These are phyloP conservation scores for Bretschneidera sinensis DNA, from an alignment of 345 rosid genomes.

Conservation along the genomic window DNA sequence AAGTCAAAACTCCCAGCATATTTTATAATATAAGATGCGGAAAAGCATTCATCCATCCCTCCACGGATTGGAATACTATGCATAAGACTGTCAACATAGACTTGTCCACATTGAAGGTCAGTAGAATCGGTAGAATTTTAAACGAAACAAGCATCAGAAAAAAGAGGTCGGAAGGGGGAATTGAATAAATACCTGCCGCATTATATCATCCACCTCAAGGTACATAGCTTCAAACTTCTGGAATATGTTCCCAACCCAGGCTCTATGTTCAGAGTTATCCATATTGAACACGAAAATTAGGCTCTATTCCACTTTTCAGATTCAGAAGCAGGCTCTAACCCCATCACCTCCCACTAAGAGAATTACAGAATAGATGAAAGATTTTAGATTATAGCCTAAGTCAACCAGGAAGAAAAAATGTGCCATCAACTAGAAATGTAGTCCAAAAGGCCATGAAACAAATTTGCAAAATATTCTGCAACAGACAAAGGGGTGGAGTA, in stretches of 20 bases:
- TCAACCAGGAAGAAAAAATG: not conserved
- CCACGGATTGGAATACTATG: no score
- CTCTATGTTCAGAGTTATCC: slow-evolving; percentile 14
- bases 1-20: no score
- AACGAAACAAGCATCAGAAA: not conserved
- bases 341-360: slow-evolving; percentile 1
- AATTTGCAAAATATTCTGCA: no score
- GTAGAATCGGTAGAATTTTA: no score
- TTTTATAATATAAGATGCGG: no score
- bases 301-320: not conserved
- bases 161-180: no score
- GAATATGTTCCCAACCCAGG: slow-evolving; percentile 27
- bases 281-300: slow-evolving; percentile 5
- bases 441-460: not conserved
- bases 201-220: slow-evolving; percentile 22
- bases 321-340: not conserved
- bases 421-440: not conserved
- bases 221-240: slow-evolving; percentile 30
- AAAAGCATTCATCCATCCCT: no score
- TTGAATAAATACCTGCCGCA: slow-evolving; percentile 25
- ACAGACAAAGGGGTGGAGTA: no score
- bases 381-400: not conserved
- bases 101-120: no score
- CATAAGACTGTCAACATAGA: no score
- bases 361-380: not conserved